Evolutionary conservation across 169 alveolate genomes (phyloP), one percentile per base, ranked within the genome.

Genomic region (Eimeria falciformis): DNA sequence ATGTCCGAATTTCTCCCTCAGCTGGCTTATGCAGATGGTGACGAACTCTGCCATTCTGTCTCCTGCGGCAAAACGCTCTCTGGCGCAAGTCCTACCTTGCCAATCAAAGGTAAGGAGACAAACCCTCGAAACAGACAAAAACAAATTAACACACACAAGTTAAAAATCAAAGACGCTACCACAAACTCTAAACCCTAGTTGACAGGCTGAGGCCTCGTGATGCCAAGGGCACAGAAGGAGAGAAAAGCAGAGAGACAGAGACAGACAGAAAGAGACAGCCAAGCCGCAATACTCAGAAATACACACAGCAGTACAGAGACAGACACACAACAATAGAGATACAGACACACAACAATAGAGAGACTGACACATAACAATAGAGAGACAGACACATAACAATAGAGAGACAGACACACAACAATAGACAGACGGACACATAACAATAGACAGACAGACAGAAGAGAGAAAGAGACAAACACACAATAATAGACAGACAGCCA

Each of bases 11-110:
- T 71, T 37, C 21, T 45, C 2, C 83, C 83, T 3, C 83, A 71
- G 25, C 56, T 71, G 12, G 21, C 58, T 0, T 71, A 71, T 37
- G 53, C 58, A 5, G 83, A 71, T 43, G 83, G 83, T 4, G 56
- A 37, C 37, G 83, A 71, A 43, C 83, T 71, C 27, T 71, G 83
- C 12, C 7, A 71, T 27, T 71, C 83, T 27, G 33, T 71, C 33
- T 71, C 83, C 29, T 71, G 83, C 56, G 14, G 83, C n/a, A 71
- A 45, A 37, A 56, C 43, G 29, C 62, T 43, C 3, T 71, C 83
- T 0, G 83, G 83, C 23, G 83, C 83, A 4, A 29, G 56, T 17
- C 14, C 83, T 33, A 37, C 83, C 25, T 27, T 71, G 25, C 83
- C 83, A 0, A 43, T 71, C 27, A 71, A 71, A 71, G 79, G 50